These are phyloP conservation scores for Colletotrichum tabaci DNA, from an alignment of 2,329 filamentous ascomycete genomes.

Conservation along the genomic window DNA sequence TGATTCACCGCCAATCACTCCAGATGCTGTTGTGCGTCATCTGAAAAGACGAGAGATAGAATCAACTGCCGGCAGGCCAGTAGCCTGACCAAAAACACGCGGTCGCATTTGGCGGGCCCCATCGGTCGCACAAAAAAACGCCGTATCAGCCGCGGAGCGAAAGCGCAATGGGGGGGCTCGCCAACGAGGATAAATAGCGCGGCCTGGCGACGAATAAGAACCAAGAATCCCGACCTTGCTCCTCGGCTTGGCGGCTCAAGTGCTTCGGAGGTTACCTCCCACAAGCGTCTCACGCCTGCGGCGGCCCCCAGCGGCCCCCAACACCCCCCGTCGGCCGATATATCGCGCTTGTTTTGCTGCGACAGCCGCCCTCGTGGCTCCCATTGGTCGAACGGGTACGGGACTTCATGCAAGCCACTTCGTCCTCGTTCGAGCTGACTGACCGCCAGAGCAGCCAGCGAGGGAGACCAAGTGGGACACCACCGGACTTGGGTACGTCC, in stretches of 20 bases:
- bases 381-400: background rate
- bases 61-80: background rate
- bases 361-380: too few relatives aligned
- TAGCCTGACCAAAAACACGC: background rate
- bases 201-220: background rate
- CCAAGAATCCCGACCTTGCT: accelerated
- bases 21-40: accelerated
- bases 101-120: background rate
- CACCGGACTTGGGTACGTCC: too few relatives aligned
- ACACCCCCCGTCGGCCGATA: background rate
- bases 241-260: background rate
- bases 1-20: constrained; percentile 4
- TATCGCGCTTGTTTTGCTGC: constrained; percentile 18
- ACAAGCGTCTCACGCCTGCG: background rate
- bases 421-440: background rate
- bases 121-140: background rate
- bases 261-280: background rate
- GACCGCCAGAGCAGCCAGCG: background rate
- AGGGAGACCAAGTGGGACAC: too few relatives aligned
- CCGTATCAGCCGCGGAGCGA: background rate
- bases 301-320: background rate
- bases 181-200: background rate
- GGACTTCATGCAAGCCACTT: constrained; percentile 1
- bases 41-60: background rate
- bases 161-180: too few relatives aligned